Conservation (phyloP, 371 early-diverging fungal species). For the Umbelopsis sp. region DNA sequence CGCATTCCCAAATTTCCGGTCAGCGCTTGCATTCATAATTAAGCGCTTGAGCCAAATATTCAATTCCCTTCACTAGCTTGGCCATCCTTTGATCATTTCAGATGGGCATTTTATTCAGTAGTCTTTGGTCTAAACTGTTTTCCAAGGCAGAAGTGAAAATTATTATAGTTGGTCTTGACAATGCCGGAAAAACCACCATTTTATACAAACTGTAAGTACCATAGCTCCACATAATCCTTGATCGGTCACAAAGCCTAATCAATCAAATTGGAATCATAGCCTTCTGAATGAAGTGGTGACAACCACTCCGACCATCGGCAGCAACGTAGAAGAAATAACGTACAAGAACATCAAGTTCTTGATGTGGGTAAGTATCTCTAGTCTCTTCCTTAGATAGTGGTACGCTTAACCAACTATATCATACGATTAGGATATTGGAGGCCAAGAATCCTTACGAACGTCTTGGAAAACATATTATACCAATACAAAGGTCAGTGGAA, state of each 20-base stretch:
- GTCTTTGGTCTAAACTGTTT: slow-evolving; percentile 46
- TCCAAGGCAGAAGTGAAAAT: slow-evolving; percentile 89
- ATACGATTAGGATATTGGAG: slow-evolving; percentile 66
- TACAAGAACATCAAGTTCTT: slow-evolving; percentile 77
- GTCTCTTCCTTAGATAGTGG: neutral
- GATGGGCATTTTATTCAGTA: slow-evolving; percentile 51
- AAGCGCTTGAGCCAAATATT: neutral
- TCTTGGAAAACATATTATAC: slow-evolving; percentile 78
- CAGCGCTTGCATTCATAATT: no score
- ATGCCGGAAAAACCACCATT: slow-evolving; percentile 94
- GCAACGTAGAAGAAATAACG: slow-evolving; percentile 71
- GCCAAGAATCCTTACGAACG: slow-evolving; percentile 71
- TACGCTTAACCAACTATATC: neutral
- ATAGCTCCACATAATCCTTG: neutral
- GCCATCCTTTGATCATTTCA: neutral
- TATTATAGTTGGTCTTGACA: slow-evolving; percentile 93
- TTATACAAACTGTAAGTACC: slow-evolving; percentile 65
- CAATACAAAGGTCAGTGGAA: slow-evolving; percentile 55
- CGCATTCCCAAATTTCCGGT: no score
- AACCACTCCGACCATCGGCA: slow-evolving; percentile 78
- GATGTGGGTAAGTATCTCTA: slow-evolving; percentile 66
- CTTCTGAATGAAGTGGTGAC: slow-evolving; percentile 72
- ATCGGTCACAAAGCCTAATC: neutral
- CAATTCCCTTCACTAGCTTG: neutral
- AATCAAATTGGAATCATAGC: slow-evolving; percentile 28